Evolutionary conservation across 495 filamentous ascomycete genomes (phyloP).

Genomic region (Lophiotrema nucula): DNA sequence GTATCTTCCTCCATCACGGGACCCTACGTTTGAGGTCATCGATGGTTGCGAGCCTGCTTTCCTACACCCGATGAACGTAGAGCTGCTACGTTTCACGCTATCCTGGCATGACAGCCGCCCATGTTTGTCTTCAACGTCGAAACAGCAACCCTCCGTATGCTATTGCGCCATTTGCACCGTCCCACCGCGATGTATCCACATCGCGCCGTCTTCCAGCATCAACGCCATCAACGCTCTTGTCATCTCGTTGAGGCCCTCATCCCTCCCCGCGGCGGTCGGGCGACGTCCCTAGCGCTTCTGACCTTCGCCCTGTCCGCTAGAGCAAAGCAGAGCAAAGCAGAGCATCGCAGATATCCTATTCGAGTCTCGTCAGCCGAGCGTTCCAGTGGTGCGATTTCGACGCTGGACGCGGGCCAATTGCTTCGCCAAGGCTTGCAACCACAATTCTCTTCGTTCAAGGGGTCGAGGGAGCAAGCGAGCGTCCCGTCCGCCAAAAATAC

Average conservation of each 20-base stretch:
- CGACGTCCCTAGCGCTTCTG: constrained; percentile 6
- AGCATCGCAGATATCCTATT: neutral
- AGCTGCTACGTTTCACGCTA: neutral
- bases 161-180: neutral
- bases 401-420: neutral
- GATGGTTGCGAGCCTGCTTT: too few relatives aligned
- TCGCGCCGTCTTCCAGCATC: neutral
- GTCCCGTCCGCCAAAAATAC: constrained; percentile 21
- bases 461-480: too few relatives aligned
- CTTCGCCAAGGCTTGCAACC: too few relatives aligned
- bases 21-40: too few relatives aligned
- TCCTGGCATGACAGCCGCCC: neutral
- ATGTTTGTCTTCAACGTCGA: neutral
- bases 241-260: neutral
- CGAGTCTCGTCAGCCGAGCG: constrained; percentile 5
- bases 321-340: too few relatives aligned
- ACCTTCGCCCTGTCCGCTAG: neutral
- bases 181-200: neutral
- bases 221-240: neutral
- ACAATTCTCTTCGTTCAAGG: too few relatives aligned
- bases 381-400: neutral
- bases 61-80: too few relatives aligned
- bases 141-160: too few relatives aligned
- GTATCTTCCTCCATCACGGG: neutral
- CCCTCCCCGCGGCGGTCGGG: constrained; percentile 2